Conservation (phyloP, 2,329 filamentous ascomycete species). For the Diaporthe batatas region DNA sequence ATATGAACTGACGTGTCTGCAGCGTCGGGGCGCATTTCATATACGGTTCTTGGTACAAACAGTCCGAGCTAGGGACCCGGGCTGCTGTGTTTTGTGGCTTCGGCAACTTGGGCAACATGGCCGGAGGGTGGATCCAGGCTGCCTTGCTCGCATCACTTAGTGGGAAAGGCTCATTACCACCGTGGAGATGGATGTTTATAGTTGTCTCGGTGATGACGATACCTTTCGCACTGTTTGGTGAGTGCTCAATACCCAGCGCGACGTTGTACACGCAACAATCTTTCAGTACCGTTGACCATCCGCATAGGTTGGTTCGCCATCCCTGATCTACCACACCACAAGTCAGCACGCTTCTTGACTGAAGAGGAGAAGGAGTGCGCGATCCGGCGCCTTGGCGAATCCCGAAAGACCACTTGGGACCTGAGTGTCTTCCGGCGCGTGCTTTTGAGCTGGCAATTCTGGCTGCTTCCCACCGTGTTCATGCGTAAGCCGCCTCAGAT, state of each 20-base stretch:
- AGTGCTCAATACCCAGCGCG: background rate
- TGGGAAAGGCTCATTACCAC: constrained; percentile 52
- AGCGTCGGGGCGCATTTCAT: constrained; percentile 59
- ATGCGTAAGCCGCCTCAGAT: constrained; percentile 52
- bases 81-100: constrained; percentile 58
- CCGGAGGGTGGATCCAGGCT: constrained; percentile 60
- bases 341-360: constrained; percentile 56
- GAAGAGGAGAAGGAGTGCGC: constrained; percentile 54
- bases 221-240: constrained; percentile 56
- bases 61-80: constrained; percentile 56
- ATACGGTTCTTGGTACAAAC: constrained; percentile 59
- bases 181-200: constrained; percentile 60
- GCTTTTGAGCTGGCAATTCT: constrained; percentile 60
- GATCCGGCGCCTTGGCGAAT: constrained; percentile 52
- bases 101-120: constrained; percentile 58
- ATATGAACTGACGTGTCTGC: background rate
- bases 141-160: constrained; percentile 54
- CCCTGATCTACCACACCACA: constrained; percentile 57
- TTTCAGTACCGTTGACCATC: background rate
- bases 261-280: too few relatives aligned
- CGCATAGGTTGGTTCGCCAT: constrained; percentile 58
- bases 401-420: constrained; percentile 43
- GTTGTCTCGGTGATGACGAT: constrained; percentile 58
- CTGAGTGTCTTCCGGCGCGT: constrained; percentile 36
- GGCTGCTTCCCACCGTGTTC: constrained; percentile 58